Evolutionary conservation across 2,329 filamentous ascomycete genomes (phyloP).

Genomic region (Aspergillus awamori): DNA sequence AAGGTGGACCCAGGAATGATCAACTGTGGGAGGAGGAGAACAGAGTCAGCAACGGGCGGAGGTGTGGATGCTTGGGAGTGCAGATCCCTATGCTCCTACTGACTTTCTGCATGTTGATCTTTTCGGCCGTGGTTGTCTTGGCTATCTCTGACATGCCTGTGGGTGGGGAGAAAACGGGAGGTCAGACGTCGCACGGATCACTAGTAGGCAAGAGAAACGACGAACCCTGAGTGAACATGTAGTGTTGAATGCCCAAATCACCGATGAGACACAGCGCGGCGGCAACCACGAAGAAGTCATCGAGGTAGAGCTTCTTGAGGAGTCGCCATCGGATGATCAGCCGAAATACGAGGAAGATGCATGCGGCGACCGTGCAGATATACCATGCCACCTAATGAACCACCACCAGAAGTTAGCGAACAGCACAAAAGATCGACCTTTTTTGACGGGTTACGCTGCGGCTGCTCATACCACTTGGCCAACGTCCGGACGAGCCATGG

Average conservation of each 20-base stretch:
- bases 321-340: constrained; percentile 20
- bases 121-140: constrained; percentile 13
- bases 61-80: not conserved
- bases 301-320: constrained; percentile 22
- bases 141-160: constrained; percentile 24
- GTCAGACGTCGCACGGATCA: constrained; percentile 2
- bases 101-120: constrained; percentile 25
- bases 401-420: not conserved
- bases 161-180: not conserved
- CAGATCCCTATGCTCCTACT: not conserved
- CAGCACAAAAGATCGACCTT: not conserved
- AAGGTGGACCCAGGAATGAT: constrained; percentile 28
- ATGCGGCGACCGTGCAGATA: constrained; percentile 22
- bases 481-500: constrained; percentile 20
- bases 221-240: constrained; percentile 26
- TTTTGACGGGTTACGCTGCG: not conserved
- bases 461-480: constrained; percentile 23
- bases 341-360: constrained; percentile 19
- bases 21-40: constrained; percentile 15
- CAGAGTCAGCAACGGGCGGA: not conserved
- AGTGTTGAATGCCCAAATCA: constrained; percentile 25
- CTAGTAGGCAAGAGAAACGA: not conserved
- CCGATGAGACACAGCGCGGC: constrained; percentile 21
- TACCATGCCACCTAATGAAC: constrained; percentile 23
- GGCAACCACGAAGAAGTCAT: constrained; percentile 19